Conservation (phyloP, 2,329 filamentous ascomycete species). For the Trichophyton schoenleinii region DNA sequence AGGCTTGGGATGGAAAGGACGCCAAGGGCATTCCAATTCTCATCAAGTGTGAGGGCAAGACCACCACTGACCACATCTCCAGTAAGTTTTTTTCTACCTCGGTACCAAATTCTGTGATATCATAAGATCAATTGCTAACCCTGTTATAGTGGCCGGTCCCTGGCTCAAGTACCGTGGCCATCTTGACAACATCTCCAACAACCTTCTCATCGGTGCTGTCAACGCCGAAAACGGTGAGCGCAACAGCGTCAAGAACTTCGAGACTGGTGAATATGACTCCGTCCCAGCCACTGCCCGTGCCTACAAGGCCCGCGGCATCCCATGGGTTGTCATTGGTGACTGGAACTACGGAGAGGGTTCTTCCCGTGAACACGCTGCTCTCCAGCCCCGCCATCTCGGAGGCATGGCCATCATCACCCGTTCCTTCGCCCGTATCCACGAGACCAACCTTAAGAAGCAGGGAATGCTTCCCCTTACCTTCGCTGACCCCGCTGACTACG, state of each 20-base stretch:
- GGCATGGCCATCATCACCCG: slow-evolving; percentile 93
- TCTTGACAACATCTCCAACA: slow-evolving; percentile 99
- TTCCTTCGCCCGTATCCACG: slow-evolving; percentile 97
- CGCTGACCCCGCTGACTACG: slow-evolving; percentile 86
- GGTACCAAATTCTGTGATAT: not conserved
- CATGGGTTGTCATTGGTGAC: slow-evolving; percentile 96
- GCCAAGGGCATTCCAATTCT: slow-evolving; percentile 72
- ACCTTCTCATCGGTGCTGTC: slow-evolving; percentile 96
- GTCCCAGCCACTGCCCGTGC: slow-evolving; percentile 91
- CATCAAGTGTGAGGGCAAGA: slow-evolving; percentile 95
- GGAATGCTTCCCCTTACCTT: slow-evolving; percentile 99
- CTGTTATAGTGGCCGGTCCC: slow-evolving; percentile 60
- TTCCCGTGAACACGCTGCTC: slow-evolving; percentile 94
- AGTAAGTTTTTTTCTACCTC: slow-evolving; percentile 28
- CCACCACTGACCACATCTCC: slow-evolving; percentile 92
- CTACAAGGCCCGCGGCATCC: slow-evolving; percentile 94
- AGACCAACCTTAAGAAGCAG: slow-evolving; percentile 99
- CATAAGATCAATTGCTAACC: not conserved
- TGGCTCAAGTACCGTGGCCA: slow-evolving; percentile 99
- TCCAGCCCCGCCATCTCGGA: slow-evolving; percentile 93
- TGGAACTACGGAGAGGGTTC: slow-evolving; percentile 99
- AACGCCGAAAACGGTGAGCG: slow-evolving; percentile 93
- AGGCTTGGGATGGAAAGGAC: slow-evolving; percentile 86
- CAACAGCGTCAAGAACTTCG: slow-evolving; percentile 92
- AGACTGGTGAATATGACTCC: slow-evolving; percentile 69